Conservation (phyloP, 2,329 filamentous ascomycete species). For the Alternaria atra region DNA sequence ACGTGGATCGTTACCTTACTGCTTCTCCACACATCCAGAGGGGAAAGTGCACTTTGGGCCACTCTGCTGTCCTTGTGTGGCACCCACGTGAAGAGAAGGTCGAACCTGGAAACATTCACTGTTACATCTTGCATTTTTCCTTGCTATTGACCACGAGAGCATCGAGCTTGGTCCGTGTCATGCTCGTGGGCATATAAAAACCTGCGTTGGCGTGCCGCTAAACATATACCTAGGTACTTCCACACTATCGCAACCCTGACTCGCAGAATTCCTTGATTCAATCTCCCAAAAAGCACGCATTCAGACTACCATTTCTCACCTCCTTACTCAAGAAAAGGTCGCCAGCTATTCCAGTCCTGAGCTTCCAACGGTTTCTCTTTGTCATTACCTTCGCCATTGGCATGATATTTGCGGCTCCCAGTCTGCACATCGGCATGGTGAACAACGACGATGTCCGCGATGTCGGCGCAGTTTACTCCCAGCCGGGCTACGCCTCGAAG, state of each 20-base stretch:
- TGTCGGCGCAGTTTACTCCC: constrained; percentile 24
- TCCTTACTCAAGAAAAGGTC: neutral
- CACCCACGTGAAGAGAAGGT: neutral
- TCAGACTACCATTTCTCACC: neutral
- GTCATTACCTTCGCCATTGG: neutral
- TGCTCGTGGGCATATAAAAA: neutral
- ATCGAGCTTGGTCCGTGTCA: neutral
- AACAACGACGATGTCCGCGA: constrained; percentile 26
- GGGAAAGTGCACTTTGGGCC: neutral
- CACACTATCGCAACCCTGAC: too few relatives aligned
- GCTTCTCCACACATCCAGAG: neutral
- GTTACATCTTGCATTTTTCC: neutral
- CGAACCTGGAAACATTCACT: neutral
- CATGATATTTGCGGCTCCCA: constrained; percentile 3
- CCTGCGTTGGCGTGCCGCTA: neutral
- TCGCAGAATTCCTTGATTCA: too few relatives aligned
- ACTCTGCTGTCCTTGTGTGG: neutral
- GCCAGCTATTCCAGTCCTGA: neutral
- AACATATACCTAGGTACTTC: neutral
- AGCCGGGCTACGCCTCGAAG: constrained; percentile 19
- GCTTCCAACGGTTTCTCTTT: neutral
- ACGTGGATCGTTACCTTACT: neutral
- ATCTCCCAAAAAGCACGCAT: neutral
- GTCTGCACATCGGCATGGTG: constrained; percentile 32
- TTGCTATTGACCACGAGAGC: neutral